phyloP scores from a whole-genome alignment of 2,329 filamentous ascomycete species.

The Apiospora arundinis region DNA sequence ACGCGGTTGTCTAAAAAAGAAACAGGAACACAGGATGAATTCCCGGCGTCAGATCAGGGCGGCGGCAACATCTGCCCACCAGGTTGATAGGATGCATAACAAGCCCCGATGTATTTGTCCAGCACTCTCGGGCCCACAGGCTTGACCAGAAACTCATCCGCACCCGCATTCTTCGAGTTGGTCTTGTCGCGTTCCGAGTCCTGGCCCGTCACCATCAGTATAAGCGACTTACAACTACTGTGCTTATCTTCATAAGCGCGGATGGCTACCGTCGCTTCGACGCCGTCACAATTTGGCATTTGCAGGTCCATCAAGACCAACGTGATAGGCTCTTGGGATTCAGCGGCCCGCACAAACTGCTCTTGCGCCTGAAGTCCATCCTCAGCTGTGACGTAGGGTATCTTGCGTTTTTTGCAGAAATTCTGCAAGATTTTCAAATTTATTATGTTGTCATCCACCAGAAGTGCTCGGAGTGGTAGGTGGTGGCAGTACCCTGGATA shows the following conservation, averaged over 20 bases:
- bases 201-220: conserved; percentile 25
- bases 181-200: conserved; percentile 21
- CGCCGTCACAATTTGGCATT: conserved; percentile 23
- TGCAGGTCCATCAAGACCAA: conserved; percentile 25
- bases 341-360: conserved; percentile 17
- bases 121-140: conserved; percentile 21
- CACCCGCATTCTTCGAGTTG: conserved; percentile 19
- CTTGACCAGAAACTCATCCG: conserved; percentile 25
- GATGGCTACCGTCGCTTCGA: conserved; percentile 23
- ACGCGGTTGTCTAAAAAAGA: not conserved
- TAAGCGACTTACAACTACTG: not conserved
- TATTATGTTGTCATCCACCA: conserved; percentile 25
- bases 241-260: conserved; percentile 20
- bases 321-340: conserved; percentile 8
- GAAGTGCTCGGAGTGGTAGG: conserved; percentile 18
- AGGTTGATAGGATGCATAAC: conserved; percentile 14
- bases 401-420: conserved; percentile 23
- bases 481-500: not conserved
- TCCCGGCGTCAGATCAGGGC: not conserved
- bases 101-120: conserved; percentile 20
- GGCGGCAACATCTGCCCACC: not conserved
- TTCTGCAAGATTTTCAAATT: conserved; percentile 24
- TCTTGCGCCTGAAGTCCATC: conserved; percentile 21
- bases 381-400: conserved; percentile 22
- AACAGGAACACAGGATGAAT: not conserved